Evolutionary conservation across 1,284 basidiomycete genomes (phyloP).

Genomic region (Austroboletus niveus): DNA sequence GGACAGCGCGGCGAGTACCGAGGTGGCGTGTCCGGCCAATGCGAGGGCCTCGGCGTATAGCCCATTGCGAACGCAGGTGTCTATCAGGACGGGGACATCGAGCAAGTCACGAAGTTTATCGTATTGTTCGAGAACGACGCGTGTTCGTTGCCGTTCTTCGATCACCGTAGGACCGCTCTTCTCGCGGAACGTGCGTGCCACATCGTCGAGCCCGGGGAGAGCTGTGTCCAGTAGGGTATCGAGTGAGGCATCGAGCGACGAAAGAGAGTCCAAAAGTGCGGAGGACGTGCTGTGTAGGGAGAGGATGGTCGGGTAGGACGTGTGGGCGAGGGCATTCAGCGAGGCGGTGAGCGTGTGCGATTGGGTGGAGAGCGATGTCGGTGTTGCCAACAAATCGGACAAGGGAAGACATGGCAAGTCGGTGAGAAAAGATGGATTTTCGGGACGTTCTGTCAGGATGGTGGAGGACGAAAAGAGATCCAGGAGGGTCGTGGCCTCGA

Average conservation of each 20-base stretch:
- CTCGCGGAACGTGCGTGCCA: conserved; percentile 62
- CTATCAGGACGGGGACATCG: conserved; percentile 85
- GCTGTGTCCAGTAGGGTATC: conserved; percentile 60
- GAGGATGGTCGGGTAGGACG: conserved; percentile 86
- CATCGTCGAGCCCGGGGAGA: conserved; percentile 71
- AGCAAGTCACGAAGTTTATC: conserved; percentile 89
- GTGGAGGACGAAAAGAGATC: conserved; percentile 27
- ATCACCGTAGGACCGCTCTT: conserved; percentile 55
- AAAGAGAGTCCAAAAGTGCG: conserved; percentile 65
- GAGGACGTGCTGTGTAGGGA: conserved; percentile 74
- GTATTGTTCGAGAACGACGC: conserved; percentile 83
- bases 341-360: conserved; percentile 83
- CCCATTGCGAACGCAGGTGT: conserved; percentile 89
- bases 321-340: conserved; percentile 82
- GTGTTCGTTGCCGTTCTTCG: conserved; percentile 67
- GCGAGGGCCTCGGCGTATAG: conserved; percentile 89
- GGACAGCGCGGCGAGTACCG: conserved; percentile 26
- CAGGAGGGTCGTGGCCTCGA: conserved; percentile 22
- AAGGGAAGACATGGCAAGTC: conserved; percentile 67
- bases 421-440: conserved; percentile 52
- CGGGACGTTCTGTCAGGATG: conserved; percentile 20
- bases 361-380: conserved; percentile 72
- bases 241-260: conserved; percentile 65
- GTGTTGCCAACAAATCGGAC: conserved; percentile 65
- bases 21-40: conserved; percentile 30